These are phyloP conservation scores for Leptographium flavum DNA, from an alignment of 2,329 filamentous ascomycete genomes.

Conservation along the genomic window DNA sequence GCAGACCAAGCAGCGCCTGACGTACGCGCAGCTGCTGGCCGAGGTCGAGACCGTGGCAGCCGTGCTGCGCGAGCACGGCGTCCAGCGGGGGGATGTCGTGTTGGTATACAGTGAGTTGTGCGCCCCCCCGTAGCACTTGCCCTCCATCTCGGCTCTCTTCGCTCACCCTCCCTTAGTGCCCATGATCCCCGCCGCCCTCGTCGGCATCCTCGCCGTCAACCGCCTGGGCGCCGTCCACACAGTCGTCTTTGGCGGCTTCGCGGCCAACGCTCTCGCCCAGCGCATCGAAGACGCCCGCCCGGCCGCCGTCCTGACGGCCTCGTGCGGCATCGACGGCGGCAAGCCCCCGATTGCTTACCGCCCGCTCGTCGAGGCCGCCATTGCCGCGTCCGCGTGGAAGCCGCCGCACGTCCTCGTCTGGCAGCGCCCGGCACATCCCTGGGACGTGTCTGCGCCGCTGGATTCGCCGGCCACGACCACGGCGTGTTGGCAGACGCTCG, in stretches of 20 bases:
- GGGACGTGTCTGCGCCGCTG: slow-evolving; percentile 45
- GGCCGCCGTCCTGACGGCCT: slow-evolving; percentile 68
- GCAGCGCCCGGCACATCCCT: slow-evolving; percentile 65
- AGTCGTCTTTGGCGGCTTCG: slow-evolving; percentile 90
- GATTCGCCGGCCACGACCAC: slow-evolving; percentile 16
- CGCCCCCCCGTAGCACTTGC: too few species aligned
- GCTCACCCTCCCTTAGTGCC: slow-evolving; percentile 46
- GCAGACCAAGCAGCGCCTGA: slow-evolving; percentile 53
- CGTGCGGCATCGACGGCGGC: slow-evolving; percentile 77
- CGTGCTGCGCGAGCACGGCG: slow-evolving; percentile 67
- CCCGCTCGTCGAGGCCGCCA: slow-evolving; percentile 60
- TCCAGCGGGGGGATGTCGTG: slow-evolving; percentile 72
- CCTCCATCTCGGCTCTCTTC: neutral
- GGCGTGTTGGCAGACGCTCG: slow-evolving; percentile 55
- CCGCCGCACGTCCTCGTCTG: slow-evolving; percentile 63
- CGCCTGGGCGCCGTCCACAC: slow-evolving; percentile 79
- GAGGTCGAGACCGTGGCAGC: slow-evolving; percentile 75
- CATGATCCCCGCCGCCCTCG: slow-evolving; percentile 83
- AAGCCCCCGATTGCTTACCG: slow-evolving; percentile 71
- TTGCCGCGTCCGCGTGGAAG: slow-evolving; percentile 54
- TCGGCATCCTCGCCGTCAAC: slow-evolving; percentile 69
- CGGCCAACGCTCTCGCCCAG: slow-evolving; percentile 66
- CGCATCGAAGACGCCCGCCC: slow-evolving; percentile 74
- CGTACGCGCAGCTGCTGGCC: slow-evolving; percentile 59
- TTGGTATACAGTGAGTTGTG: slow-evolving; percentile 63